Conservation (phyloP, 2,329 filamentous ascomycete species). For the Metarhizium brunneum region DNA sequence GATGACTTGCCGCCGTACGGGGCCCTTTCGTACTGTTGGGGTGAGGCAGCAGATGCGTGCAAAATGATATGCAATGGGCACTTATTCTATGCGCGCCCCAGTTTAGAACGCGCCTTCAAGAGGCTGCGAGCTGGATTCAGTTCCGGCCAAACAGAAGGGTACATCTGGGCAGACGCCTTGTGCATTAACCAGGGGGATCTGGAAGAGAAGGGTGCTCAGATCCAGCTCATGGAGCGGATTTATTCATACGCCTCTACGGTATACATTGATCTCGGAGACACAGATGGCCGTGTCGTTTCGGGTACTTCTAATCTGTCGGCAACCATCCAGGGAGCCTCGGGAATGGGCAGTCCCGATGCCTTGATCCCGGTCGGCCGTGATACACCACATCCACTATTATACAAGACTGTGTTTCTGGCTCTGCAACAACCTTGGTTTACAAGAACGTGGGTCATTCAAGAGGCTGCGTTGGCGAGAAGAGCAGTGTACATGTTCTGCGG, state of each 20-base stretch:
- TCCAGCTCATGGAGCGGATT: conserved; percentile 4
- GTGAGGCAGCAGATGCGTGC: no score
- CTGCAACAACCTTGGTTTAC: neutral
- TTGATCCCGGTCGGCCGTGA: neutral
- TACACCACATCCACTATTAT: neutral
- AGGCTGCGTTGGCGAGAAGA: neutral
- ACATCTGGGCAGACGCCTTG: conserved; percentile 6
- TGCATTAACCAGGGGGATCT: conserved; percentile 6
- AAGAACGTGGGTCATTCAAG: neutral
- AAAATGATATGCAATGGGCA: neutral
- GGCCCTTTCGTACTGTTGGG: no score
- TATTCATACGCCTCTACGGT: conserved; percentile 4
- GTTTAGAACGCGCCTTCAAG: neutral
- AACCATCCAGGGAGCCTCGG: neutral
- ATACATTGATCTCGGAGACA: conserved; percentile 1
- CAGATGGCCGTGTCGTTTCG: neutral
- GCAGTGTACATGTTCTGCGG: conserved; percentile 1
- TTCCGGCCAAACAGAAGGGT: neutral
- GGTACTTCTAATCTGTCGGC: neutral
- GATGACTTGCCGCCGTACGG: no score
- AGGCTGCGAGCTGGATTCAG: neutral
- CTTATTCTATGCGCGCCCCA: neutral
- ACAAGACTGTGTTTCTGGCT: neutral
- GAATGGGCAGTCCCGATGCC: neutral
- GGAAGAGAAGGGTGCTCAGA: conserved; percentile 1